Base-by-base conservation (phyloP, 106 monocot genomes). In the Apostasia shenzhenica region DNA sequence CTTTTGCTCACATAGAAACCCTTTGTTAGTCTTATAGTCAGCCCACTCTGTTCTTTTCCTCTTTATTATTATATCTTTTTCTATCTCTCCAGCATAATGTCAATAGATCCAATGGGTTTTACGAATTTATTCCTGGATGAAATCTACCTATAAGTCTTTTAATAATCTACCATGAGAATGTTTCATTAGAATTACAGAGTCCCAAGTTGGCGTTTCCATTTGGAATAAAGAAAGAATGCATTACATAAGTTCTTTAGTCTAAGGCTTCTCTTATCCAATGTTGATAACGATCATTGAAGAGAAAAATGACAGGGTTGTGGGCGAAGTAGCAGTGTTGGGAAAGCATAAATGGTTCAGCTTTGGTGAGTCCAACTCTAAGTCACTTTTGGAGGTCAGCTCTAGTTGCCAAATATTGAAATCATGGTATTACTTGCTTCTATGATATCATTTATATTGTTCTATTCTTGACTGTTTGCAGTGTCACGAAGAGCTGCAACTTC, bases 401-500 rank as follows among this genome's bases (percentile, higher is more conserved):
- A 14, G 4, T 62, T 45, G 11, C 14, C 7, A 54, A 11, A 54
- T 8, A 11, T 9, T 54, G 13, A 9, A 54, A 54, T 2, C 6
- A 9, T 2, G 47, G 0, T 55, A 2, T 47, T 1, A 6, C 39
- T 57, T 26, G 63, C 2, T n/a, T 45, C 39, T 45, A 7, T 14
- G 14, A 11, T n/a, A 59, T 14, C 14, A 38, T 14, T 45, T n/a
- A 55, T 37, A 71, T 70, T 76, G 1, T 53, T 44, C 39, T 45
- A 26, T 0, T 44, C 72, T 13, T 57, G 14, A 13, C n/a, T 8
- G 38, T 49, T 77, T 78, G 39, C 84, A 91, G 87, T 83, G 52
- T 70, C 70, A 70, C 37, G 70, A 80, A 48, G 80, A 91, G 67
- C 82, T 76, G 82, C 76, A 80, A 39, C 74, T 72, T 59, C 87